Base-by-base conservation (phyloP, 176 grass and related monocot species). In the Saccharum spontaneum region DNA sequence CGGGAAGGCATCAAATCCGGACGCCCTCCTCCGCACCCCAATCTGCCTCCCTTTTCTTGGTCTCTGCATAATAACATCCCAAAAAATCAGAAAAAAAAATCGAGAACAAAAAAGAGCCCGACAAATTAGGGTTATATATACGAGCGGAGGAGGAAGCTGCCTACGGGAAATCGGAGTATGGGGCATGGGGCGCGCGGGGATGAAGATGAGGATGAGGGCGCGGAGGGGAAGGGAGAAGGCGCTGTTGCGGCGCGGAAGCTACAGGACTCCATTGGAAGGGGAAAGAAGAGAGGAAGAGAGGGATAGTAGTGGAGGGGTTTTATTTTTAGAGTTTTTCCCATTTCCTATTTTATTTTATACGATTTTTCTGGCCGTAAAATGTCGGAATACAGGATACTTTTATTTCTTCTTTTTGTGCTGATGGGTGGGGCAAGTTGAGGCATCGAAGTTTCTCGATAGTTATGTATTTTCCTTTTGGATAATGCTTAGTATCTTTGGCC, bases 221-320 rank as follows among this genome's bases (percentile, higher is more conserved):
- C 76, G 49, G 80, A 82, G 39, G 87, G 75, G 37, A 94, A 87
- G 12, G 90, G 87, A 74, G 92, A 84, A 43, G 90, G 85, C 9
- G 88, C 79, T 74, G 87, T 67, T 62, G 90, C 85, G 45, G 85
- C 85, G 54, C 87, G 88, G 76, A 86, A 87, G 90, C 90, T 90
- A 73, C 90, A 83, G 61, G 87, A 85, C 87, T 92, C 87, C 88
- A 91, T 88, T 69, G 78, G 82, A 79, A 78, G 73, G 84, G 85
- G 80, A 71, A 63, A 79, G 75, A 69, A 43, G 38, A 52, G 87
- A 48, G 67, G 79, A 67, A 71, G 59, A 57, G 60, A 75, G 68
- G 57, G 67, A 84, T 50, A 54, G 52, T 2, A 70, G 69, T 80
- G 69, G 36, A 69, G 71, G 37, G 83, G 44, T 70, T 83, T 90